These are phyloP conservation scores for Rachicladosporium sp. DNA, from an alignment of 2,329 filamentous ascomycete genomes.

Conservation along the genomic window DNA sequence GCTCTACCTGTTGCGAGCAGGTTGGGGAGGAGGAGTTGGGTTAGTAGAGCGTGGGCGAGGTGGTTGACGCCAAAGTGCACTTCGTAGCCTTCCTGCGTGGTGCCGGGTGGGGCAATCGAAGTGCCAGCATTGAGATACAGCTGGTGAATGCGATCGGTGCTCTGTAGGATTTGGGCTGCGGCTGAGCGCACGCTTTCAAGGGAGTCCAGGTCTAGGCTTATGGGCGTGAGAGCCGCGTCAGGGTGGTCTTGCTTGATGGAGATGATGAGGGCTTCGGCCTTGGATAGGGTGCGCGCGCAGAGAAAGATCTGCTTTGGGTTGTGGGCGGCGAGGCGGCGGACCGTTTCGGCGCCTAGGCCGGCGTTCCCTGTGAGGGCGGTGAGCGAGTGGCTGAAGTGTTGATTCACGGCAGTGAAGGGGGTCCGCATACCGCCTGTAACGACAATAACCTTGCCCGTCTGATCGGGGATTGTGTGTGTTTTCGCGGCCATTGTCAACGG, in stretches of 20 bases:
- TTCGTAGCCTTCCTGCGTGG: constrained; percentile 16
- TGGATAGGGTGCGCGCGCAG: constrained; percentile 31
- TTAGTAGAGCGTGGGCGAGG: constrained; percentile 18
- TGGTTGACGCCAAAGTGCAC: constrained; percentile 17
- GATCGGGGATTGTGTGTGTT: constrained; percentile 22
- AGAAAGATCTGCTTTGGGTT: constrained; percentile 35
- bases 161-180: constrained; percentile 27
- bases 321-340: constrained; percentile 33
- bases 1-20: constrained; percentile 30
- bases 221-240: constrained; percentile 27
- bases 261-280: constrained; percentile 29
- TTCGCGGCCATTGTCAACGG: too few species aligned
- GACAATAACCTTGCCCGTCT: constrained; percentile 30
- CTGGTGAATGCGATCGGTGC: constrained; percentile 25
- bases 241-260: constrained; percentile 26
- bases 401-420: not conserved
- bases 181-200: constrained; percentile 36
- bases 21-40: constrained; percentile 11
- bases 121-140: constrained; percentile 18
- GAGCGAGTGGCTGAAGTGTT: not conserved
- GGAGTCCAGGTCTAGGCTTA: constrained; percentile 40
- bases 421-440: constrained; percentile 27
- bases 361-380: constrained; percentile 23
- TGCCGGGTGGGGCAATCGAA: constrained; percentile 14
- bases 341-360: constrained; percentile 35